These are phyloP conservation scores for Phytopythium sindhum DNA, from an alignment of 352 stramenopile species.

Conservation along the genomic window DNA sequence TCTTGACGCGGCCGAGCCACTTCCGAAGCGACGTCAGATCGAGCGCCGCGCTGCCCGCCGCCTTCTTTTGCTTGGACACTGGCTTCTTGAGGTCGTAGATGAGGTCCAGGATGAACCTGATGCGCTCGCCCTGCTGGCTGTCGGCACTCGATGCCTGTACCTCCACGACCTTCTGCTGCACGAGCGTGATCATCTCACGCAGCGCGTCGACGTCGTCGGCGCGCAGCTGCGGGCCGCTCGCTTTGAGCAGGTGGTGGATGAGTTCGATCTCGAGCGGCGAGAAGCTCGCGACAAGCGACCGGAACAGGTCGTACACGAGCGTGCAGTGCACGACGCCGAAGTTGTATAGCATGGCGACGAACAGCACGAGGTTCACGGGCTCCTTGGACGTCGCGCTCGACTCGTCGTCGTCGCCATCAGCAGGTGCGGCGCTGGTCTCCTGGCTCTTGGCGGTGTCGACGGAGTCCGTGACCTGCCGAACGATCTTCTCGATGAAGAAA, in stretches of 20 bases:
- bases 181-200: slow-evolving; percentile 78
- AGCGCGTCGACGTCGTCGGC: slow-evolving; percentile 82
- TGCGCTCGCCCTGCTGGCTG: slow-evolving; percentile 46
- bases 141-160: slow-evolving; percentile 23
- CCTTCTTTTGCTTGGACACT: slow-evolving; percentile 89
- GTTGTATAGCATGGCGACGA: slow-evolving; percentile 89
- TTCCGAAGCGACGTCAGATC: slow-evolving; percentile 88
- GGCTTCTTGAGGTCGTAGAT: slow-evolving; percentile 96
- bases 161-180: slow-evolving; percentile 73
- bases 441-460: slow-evolving; percentile 32
- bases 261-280: slow-evolving; percentile 80
- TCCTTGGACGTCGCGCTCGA: slow-evolving; percentile 47
- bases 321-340: slow-evolving; percentile 86
- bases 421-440: not conserved
- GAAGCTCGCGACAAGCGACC: slow-evolving; percentile 72
- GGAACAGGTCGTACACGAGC: slow-evolving; percentile 91
- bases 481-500: slow-evolving; percentile 79
- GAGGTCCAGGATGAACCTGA: slow-evolving; percentile 91
- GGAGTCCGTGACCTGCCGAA: slow-evolving; percentile 50
- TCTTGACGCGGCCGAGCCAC: slow-evolving; percentile 94
- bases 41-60: slow-evolving; percentile 33
- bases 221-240: slow-evolving; percentile 77
- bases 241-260: slow-evolving; percentile 83
- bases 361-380: slow-evolving; percentile 79
- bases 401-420: slow-evolving; percentile 21